Evolutionary conservation across 1,139 yeast genomes (phyloP), one percentile per base, ranked within the genome.

Genomic region (Groenewaldozyma sp.): DNA sequence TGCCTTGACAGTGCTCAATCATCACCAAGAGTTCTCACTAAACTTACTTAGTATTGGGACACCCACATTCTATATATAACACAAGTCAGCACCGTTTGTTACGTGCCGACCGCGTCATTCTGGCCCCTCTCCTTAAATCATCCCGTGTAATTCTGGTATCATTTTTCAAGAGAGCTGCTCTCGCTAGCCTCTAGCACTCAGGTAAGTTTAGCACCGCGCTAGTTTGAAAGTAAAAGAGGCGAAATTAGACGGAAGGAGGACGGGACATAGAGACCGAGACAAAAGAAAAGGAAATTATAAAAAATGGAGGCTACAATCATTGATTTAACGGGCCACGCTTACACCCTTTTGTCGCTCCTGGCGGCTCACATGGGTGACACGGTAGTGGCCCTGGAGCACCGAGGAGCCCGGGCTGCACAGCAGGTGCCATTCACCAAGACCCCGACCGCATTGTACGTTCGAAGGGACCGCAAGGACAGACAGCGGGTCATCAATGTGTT

Each of bases 401-500:
- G 36, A 22, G 39, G 36, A 6, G 41, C 37, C n/a, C 20, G 35
- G 19, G 45, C 48, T 19, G 44, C 41, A 10, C 42, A 44, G 20
- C 41, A 37, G 14, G 37, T 41, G 10, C 51, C 54, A 1, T 35
- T 52, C 28, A 56, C 67, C 2, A 49, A 51, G n/a, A 49, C 51
- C 22, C 72, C 77, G 5, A 59, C 62, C 16, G 66, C 65, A 3
- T 64, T 64, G 48, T 64, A 62, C 47, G 56, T 76, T 31, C 68
- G 81, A 40, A 65, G 74, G 31, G 77, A 73, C 43, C 62, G 74
- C 41, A 64, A 60, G 22, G 71, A 69, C 48, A 63, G 67, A 36
- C 66, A 64, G 40, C 65, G 69, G 19, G 55, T 59, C 19, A 64
- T 73, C 36, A 73, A 70, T 47, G 75, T 76, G 3, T 76, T 71